Evolutionary conservation across 768 basidiomycete genomes (phyloP), one percentile per base, ranked within the genome.

Genomic region (Boletus insuetus): DNA sequence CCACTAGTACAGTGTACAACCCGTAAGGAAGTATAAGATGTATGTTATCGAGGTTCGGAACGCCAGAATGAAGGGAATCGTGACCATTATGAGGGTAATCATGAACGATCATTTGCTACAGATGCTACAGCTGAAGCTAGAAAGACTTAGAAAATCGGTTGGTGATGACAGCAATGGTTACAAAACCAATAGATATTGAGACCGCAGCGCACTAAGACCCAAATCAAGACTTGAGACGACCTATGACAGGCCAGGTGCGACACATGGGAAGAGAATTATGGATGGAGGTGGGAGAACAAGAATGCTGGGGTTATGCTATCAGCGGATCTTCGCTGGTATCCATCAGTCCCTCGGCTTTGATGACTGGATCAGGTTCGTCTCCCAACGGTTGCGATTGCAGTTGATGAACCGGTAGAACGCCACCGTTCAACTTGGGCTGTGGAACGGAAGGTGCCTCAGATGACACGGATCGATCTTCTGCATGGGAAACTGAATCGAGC

Each of bases 241-340:
- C 48, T 44, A 44, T 37, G 47, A 52, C 56, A 51, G 49, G 54
- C 41, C 46, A 55, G 34, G 53, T 40, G 46, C 52, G 52, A 45
- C 42, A 45, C 46, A 43, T 43, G 49, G 46, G 43, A 59, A 20
- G 42, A 46, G 43, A 41, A 55, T 51, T 58, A 59, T 50, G 41
- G 42, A 34, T 17, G 53, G 39, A 19, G 2, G 52, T 39, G 39
- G 14, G 34, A 38, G 31, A 29, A 43, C n/a, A 47, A 26, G 38
- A 44, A 51, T 34, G 42, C 16, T 41, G 53, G 46, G 31, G 31
- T 66, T 62, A 77, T 61, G 63, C 66, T 65, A 77, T 75, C 56
- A 78, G 61, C 43, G 84, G 83, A 67, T 82, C 81, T 73, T 88
- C 86, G 66, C 81, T 86, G 53, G 74, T 70, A 64, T 88, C 84